Base-by-base conservation (phyloP, 2,329 filamentous ascomycete genomes). In the Aspergillus fijiensis region DNA sequence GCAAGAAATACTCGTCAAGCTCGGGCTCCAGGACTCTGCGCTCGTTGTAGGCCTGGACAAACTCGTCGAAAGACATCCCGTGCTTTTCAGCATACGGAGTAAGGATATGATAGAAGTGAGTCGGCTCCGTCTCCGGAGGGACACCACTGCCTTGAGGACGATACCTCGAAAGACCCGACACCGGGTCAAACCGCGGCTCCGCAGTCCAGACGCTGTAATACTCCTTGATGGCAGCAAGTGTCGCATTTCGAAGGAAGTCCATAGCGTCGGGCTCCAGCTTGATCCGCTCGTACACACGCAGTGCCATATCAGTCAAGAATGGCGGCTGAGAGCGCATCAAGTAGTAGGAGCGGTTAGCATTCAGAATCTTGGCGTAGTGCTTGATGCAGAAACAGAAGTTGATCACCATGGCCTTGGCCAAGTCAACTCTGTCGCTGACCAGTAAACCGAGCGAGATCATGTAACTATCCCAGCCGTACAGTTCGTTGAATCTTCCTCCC, bases 401-500 rank as follows among this genome's bases (percentile, higher is more conserved):
- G 69, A 86, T 83, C 55, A 98, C 93, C 92, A 99, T 98, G 53
- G 89, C 85, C 80, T 97, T 96, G 67, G 92, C 92, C 58, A 98
- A 80, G 70, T 97, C 87, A 23, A 92, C 87, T 60, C 91, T 88
- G 72, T 95, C 90, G 72, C 94, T 92, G 68, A 92, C 86, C 60
- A 98, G 81, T 60, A 99, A 83, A 19, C 95, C 95, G 3, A 98
- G 82, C 5, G 94, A 95, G 75, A 94, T 91, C 92, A 99, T 98
- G 81, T 98, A 99, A 74, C 92, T 97, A 77, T 99, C 95, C 95
- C 95, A 99, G 51, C 94, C 94, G 74, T 99, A 99, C 23, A 99
- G 79, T 76, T 99, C 95, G 77, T 99, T 99, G 87, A 99, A 99
- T 31, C 95, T 87, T 25, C 95, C 95, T 61, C 95, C 95, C 0